Evolutionary conservation across 2,329 filamentous ascomycete species (phyloP).

Genomic region (Grosmannia serpens): DNA sequence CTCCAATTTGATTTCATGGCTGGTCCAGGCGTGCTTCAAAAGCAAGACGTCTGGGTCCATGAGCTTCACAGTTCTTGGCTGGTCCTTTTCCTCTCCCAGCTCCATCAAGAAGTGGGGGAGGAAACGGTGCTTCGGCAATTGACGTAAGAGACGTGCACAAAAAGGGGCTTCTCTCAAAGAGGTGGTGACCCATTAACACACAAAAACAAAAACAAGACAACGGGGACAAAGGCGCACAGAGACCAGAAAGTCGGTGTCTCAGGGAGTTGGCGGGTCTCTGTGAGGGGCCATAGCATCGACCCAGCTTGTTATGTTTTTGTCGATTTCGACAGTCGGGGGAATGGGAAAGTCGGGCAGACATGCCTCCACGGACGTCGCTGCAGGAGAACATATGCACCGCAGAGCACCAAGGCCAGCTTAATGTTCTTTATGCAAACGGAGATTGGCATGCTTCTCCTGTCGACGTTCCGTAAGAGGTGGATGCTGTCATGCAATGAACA

Average conservation of each 20-base stretch:
- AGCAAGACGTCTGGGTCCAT: not conserved
- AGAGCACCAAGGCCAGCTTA: constrained; percentile 4
- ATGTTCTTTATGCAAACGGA: not conserved
- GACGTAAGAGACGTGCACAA: not conserved
- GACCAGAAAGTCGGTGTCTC: not conserved
- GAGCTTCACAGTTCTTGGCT: constrained; percentile 5
- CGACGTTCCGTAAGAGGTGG: not conserved
- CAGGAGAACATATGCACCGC: not conserved
- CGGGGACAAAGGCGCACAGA: not conserved
- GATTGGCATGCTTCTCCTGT: not conserved
- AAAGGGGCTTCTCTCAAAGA: not conserved
- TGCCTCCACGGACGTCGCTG: not conserved
- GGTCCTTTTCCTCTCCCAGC: constrained; percentile 1
- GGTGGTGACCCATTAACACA: not conserved
- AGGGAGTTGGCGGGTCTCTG: constrained; percentile 6
- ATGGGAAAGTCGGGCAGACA: not conserved
- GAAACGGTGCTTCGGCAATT: constrained; percentile 6
- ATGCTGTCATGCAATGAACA: not conserved
- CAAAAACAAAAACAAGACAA: not conserved
- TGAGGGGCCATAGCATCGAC: constrained; percentile 43
- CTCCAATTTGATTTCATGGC: constrained; percentile 15
- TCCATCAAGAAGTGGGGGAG: not conserved
- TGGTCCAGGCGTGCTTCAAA: constrained; percentile 18
- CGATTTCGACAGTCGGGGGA: not conserved
- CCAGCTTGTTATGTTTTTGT: constrained; percentile 20